A percentile compares a stretch with the other conserved stretches of the same genome.
phyloP scores from a whole-genome alignment of 2,329 filamentous ascomycete genomes.

The Phyllosticta capitalensis region DNA sequence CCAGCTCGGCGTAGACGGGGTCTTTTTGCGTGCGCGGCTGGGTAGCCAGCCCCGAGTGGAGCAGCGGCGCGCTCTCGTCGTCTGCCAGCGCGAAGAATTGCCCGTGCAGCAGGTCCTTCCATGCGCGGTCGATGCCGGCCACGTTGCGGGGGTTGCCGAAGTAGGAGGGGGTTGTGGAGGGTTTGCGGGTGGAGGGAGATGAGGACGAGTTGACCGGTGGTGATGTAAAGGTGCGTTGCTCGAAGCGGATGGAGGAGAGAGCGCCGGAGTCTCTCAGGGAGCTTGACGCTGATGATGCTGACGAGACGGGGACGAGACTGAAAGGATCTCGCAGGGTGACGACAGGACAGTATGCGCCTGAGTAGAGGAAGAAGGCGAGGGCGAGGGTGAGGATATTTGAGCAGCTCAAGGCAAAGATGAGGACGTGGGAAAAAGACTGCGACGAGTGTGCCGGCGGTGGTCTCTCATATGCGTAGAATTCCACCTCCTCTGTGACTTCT shows the following conservation, averaged over 20 bases:
- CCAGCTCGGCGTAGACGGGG: conserved; percentile 5
- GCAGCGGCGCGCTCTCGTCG: conserved; percentile 1
- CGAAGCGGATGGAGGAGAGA: conserved; percentile 4
- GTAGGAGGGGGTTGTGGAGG: neutral
- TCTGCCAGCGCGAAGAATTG: conserved; percentile 4
- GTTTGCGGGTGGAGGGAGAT: neutral
- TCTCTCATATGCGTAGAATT: neutral
- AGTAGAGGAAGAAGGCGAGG: conserved; percentile 7
- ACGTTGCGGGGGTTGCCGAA: conserved; percentile 4
- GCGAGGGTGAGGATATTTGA: conserved; percentile 8
- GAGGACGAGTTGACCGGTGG: neutral
- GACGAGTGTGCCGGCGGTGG: neutral
- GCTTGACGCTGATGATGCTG: neutral
- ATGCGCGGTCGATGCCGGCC: conserved; percentile 5
- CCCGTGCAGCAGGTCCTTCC: neutral
- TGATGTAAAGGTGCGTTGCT: conserved; percentile 5
- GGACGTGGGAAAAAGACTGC: conserved; percentile 5
- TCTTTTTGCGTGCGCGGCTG: neutral
- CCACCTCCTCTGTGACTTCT: neutral
- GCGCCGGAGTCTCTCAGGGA: neutral
- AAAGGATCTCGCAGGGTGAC: neutral
- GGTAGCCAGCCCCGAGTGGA: neutral
- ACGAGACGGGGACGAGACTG: neutral
- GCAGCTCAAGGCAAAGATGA: conserved; percentile 9
- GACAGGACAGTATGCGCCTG: conserved; percentile 7